A percentile compares a stretch with the other conserved stretches of the same genome.
phyloP scores from a whole-genome alignment of 345 rosid genomes.

The Gossypium raimondii region DNA sequence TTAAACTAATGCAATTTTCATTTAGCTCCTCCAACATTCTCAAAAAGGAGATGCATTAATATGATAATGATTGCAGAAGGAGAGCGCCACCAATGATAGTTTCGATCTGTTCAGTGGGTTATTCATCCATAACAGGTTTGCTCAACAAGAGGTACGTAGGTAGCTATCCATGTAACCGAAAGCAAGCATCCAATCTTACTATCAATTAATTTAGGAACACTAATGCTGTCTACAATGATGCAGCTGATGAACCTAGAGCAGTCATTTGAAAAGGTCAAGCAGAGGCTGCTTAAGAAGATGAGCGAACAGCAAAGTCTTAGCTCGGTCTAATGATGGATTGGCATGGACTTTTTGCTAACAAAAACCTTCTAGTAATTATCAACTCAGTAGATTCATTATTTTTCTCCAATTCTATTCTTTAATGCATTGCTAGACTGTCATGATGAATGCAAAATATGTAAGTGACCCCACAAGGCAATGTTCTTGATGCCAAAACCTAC shows the following conservation, averaged over 20 bases:
- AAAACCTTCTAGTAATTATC: no score
- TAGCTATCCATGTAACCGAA: not conserved
- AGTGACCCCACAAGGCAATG: no score
- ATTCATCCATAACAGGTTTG: conserved; percentile 44
- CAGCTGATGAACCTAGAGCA: conserved; percentile 46
- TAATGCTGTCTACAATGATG: conserved; percentile 5
- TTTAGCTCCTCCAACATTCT: not conserved
- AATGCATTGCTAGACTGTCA: no score
- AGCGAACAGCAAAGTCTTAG: conserved; percentile 25
- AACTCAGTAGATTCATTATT: no score
- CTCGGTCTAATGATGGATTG: not conserved
- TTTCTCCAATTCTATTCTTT: no score
- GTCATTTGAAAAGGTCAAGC: conserved; percentile 35
- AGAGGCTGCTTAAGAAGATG: conserved; percentile 29
- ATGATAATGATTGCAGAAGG: conserved; percentile 32
- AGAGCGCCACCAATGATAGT: conserved; percentile 29
- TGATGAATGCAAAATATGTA: no score
- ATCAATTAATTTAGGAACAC: not conserved
- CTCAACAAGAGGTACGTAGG: conserved; percentile 43
- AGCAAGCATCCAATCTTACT: not conserved
- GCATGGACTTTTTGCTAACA: no score
- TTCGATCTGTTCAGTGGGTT: conserved; percentile 48
- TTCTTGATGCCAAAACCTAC: no score
- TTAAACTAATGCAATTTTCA: not conserved
- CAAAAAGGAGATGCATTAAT: not conserved